phyloP scores from a whole-genome alignment of 23 red algal species.

The Agarophyton chilense region DNA sequence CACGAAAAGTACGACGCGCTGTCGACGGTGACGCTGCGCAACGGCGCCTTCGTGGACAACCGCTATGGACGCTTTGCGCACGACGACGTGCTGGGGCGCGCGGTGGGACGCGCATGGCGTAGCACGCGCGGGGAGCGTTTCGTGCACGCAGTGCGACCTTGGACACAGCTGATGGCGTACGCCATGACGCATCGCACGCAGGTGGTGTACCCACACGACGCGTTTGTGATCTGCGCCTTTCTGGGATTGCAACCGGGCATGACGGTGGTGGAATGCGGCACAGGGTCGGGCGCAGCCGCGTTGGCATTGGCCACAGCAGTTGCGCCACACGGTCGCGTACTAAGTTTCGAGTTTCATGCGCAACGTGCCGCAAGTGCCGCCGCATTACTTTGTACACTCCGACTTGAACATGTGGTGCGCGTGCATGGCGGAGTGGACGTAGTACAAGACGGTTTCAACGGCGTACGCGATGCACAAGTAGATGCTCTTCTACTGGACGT shows the following conservation, averaged over 20 bases:
- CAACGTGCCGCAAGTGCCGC: conserved; percentile 61
- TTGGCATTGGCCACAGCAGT: conserved; percentile 79
- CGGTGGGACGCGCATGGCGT: not conserved
- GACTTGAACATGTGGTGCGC: conserved; percentile 13
- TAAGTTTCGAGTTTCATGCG: conserved; percentile 82
- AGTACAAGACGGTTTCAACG: conserved; percentile 46
- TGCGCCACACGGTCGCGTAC: conserved; percentile 72
- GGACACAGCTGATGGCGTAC: conserved; percentile 75
- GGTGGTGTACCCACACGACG: conserved; percentile 94
- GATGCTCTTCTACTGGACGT: conserved; percentile 95
- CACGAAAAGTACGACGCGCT: conserved; percentile 55
- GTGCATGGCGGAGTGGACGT: conserved; percentile 63
- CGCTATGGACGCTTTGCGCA: conserved; percentile 72
- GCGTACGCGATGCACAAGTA: conserved; percentile 30
- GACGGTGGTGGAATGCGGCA: conserved; percentile 86
- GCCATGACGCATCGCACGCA: conserved; percentile 90
- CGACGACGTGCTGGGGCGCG: conserved; percentile 54
- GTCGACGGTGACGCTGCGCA: conserved; percentile 12
- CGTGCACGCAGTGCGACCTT: conserved; percentile 73
- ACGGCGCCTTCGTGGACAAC: conserved; percentile 59
- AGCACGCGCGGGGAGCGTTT: conserved; percentile 24
- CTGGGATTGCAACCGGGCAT: conserved; percentile 74
- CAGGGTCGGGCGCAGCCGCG: conserved; percentile 80
- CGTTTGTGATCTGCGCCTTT: conserved; percentile 59
- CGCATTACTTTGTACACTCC: conserved; percentile 28